phyloP scores from a whole-genome alignment of 2,329 filamentous ascomycete genomes.

The Colletotrichum sp. region DNA sequence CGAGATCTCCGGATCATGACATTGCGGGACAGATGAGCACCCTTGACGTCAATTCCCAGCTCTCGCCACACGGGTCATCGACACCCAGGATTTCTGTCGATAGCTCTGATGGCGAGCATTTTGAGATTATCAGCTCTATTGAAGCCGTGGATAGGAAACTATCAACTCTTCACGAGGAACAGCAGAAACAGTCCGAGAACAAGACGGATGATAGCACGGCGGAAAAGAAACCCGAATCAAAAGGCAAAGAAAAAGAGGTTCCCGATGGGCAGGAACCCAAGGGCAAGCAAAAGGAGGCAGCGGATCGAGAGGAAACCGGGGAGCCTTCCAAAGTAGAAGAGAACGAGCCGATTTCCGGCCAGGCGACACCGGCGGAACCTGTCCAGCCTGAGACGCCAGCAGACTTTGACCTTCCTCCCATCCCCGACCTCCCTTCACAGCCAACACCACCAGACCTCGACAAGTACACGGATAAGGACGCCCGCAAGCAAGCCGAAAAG shows the following conservation, averaged over 20 bases:
- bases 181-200: background rate
- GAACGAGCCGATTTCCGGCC: background rate
- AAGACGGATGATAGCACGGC: background rate
- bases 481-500: conserved; percentile 72
- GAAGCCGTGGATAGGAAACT: background rate
- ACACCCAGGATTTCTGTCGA: conserved; percentile 52
- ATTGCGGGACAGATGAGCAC: background rate
- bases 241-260: background rate
- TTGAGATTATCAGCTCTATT: background rate
- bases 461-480: conserved; percentile 66
- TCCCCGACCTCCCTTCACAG: conserved; percentile 57
- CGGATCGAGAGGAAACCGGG: background rate
- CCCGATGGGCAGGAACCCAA: background rate
- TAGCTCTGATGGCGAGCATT: conserved; percentile 41
- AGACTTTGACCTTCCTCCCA: conserved; percentile 39
- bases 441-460: conserved; percentile 62
- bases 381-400: background rate
- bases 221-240: background rate
- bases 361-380: background rate
- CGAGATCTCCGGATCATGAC: background rate
- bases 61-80: background rate
- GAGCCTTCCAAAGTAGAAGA: background rate
- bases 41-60: background rate
- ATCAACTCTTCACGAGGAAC: conserved; percentile 3
- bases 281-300: background rate